Evolutionary conservation across 805 yeast genomes (phyloP).

Genomic region (Lachancea sp.): DNA sequence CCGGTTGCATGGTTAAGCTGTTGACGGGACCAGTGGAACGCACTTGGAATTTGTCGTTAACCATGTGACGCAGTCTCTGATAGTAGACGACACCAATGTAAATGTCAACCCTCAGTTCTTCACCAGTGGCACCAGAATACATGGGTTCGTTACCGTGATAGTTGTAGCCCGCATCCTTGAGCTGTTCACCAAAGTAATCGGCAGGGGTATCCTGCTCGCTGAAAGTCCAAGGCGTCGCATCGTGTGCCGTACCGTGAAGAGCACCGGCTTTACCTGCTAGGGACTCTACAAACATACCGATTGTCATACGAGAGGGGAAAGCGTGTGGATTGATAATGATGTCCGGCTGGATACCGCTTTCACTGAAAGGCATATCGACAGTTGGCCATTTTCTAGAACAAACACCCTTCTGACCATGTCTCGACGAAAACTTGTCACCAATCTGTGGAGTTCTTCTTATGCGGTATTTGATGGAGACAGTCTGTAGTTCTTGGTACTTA

Average conservation of each 20-base stretch:
- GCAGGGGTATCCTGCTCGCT: constrained; percentile 92
- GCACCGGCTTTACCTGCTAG: constrained; percentile 99
- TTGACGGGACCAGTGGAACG: constrained; percentile 98
- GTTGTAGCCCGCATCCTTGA: constrained; percentile 81
- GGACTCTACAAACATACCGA: constrained; percentile 98
- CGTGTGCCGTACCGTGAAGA: constrained; percentile 94
- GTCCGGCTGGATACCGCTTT: constrained; percentile 95
- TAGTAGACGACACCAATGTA: constrained; percentile 96
- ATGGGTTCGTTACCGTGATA: constrained; percentile 98
- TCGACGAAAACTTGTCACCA: constrained; percentile 95
- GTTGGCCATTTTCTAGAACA: constrained; percentile 98
- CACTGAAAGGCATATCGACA: constrained; percentile 94
- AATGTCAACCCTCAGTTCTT: constrained; percentile 91
- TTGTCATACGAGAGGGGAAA: constrained; percentile 99
- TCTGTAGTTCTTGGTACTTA: constrained; percentile 71
- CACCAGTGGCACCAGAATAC: constrained; percentile 98
- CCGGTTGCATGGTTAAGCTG: constrained; percentile 97
- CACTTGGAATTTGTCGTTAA: constrained; percentile 98
- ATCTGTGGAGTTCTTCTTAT: constrained; percentile 87
- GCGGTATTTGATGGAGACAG: constrained; percentile 80
- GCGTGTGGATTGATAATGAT: constrained; percentile 98
- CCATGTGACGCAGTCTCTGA: constrained; percentile 98
- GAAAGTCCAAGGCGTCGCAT: constrained; percentile 94
- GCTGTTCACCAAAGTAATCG: constrained; percentile 93
- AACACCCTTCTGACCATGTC: constrained; percentile 98